These are phyloP conservation scores for Leonotis leonurus DNA, from an alignment of 257 asterid species.

Conservation along the genomic window DNA sequence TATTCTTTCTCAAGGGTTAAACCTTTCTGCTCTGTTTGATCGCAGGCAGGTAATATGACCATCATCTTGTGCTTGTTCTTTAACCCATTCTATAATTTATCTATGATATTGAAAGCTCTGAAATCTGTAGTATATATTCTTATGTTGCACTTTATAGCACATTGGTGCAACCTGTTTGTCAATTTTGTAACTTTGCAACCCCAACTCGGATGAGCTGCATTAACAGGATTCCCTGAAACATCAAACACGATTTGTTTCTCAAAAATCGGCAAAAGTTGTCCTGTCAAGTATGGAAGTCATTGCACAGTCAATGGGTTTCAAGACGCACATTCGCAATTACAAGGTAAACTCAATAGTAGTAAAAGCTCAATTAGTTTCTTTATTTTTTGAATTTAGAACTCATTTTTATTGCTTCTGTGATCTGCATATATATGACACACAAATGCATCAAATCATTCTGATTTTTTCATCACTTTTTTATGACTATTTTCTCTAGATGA, in stretches of 20 bases:
- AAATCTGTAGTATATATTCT: too few relatives aligned
- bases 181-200: too few relatives aligned
- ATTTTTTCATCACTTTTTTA: constrained; percentile 3
- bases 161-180: too few relatives aligned
- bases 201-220: neutral
- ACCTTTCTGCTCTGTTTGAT: constrained; percentile 76
- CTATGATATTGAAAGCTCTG: too few relatives aligned
- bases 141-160: too few relatives aligned
- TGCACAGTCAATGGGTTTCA: constrained; percentile 97
- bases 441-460: neutral
- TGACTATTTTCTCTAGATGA: constrained; percentile 49
- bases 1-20: constrained; percentile 88
- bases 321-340: constrained; percentile 88
- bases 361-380: neutral
- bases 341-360: constrained; percentile 44
- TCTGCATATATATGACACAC: neutral
- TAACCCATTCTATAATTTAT: neutral
- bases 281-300: constrained; percentile 97
- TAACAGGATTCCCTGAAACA: constrained; percentile 67
- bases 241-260: constrained; percentile 88
- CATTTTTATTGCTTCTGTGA: neutral
- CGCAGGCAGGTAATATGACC: constrained; percentile 62
- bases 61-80: neutral
- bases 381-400: neutral
- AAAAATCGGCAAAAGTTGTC: constrained; percentile 81